Evolutionary conservation across 2,329 filamentous ascomycete genomes (phyloP), one percentile per base, ranked within the genome.

Genomic region (Fusarium citri): DNA sequence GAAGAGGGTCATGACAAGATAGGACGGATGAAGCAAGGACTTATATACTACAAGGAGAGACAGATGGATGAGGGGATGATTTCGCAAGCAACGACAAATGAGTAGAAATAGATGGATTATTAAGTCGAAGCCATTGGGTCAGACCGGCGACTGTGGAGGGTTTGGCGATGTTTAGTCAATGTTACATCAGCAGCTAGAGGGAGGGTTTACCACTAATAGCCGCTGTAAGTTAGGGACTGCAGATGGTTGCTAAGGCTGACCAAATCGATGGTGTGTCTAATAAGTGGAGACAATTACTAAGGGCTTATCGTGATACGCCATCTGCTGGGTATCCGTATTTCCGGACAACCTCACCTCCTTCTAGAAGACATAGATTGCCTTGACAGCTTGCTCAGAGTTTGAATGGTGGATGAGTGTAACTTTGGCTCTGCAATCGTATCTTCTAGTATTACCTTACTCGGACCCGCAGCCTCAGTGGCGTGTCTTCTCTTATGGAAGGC

Each of bases 1-100:
- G 34, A 75, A 71, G 67, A 76, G 51, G 30, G 75, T 79, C 79
- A 81, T 81, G 66, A 59, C 64, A 60, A 63, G 55, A 58, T 46
- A 50, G 40, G 55, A 47, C n/a, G 69, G 53, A 40, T 62, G 69
- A 68, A 54, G 30, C 63, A 22, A 25, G 47, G 57, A 59, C 46
- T 64, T 72, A 71, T 70, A 76, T 75, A 74, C 54, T 50, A 53
- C n/a, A n/a, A 59, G 22, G n/a, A 48, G 26, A 49, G 31, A 10
- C 26, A 46, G 20, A 20, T 43, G 49, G 62, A 70, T 69, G 67
- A 64, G 58, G 48, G 31, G 51, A 69, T 45, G 57, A 51, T 57
- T 70, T 55, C 48, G 23, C 42, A 72, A 59, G 40, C 51, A 66
- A 53, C 45, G 68, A 71, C 63, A 68, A 70, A 70, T 71, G 23